Base-by-base conservation (phyloP, 768 basidiomycete species). In the Cantharellus anzutake region DNA sequence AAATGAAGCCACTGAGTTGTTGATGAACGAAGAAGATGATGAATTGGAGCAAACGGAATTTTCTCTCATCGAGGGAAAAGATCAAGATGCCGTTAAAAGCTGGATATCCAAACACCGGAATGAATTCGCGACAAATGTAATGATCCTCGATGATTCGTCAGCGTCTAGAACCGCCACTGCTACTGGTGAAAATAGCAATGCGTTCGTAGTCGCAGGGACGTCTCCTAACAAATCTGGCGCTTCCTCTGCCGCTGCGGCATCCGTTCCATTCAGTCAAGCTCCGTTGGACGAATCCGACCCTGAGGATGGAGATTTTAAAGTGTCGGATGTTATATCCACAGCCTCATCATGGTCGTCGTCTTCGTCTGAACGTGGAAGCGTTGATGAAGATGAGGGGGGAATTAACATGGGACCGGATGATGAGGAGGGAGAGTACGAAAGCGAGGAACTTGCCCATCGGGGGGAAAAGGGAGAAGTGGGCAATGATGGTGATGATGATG, bases 21-120 rank as follows among this genome's bases (percentile, higher is more conserved):
- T 14, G 35, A 38, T 55, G 52, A 38, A 67, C n/a, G 71, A 69
- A 35, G 71, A 68, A 2, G 73, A 72, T 29, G 74, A 71, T 20
- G 34, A 57, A 55, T 75, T 75, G 0, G 71, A 78, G 51, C 83
- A 85, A 67, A 79, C 79, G 0, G 79, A 80, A 65, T 84, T 88
- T 65, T 74, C 76, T 39, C 80, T 86, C 77, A 75, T 88, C 3
- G 86, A 88, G 62, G 79, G 78, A 37, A 74, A 73, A 63, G 84
- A 87, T 66, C 77, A 80, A 64, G 79, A 80, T 42, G 75, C 77
- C 34, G 80, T 88, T 56, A 71, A 73, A 41, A 73, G 75, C 39
- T 88, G 86, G 86, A 76, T 80, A n/a, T 71, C 78, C 51, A 70
- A 72, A 57, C 74, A 80, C 58, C 74, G 77, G 34, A 73, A 77